Conservation (phyloP, 225 moss, liverwort and hornwort species). For the Marchantia polymorpha region DNA sequence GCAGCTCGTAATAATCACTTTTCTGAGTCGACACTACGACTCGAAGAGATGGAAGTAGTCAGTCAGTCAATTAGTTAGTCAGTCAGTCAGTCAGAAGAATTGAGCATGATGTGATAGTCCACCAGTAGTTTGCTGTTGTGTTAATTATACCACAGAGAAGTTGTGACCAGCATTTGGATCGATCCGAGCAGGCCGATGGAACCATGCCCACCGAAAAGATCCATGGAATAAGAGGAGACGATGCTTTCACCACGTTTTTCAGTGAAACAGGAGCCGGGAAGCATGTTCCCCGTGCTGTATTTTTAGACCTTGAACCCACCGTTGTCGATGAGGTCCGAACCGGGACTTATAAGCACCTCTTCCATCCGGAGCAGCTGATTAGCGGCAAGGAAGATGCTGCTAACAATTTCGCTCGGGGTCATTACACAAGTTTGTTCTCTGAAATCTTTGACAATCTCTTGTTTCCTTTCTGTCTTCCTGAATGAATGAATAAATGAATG, state of each 20-base stretch:
- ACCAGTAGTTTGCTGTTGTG: neutral
- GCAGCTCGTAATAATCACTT: no score
- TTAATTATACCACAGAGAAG: neutral
- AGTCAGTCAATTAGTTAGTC: neutral
- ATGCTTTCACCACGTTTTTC: conserved; percentile 42
- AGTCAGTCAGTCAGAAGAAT: neutral
- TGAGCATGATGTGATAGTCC: neutral
- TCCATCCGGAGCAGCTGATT: conserved; percentile 45
- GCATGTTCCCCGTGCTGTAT: conserved; percentile 43
- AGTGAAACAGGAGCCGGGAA: conserved; percentile 47
- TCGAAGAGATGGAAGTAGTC: neutral
- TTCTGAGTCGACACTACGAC: no score
- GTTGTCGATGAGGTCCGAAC: conserved; percentile 48
- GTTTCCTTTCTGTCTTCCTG: no score
- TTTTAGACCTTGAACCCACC: conserved; percentile 40
- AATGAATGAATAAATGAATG: no score
- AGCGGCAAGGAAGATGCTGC: conserved; percentile 46
- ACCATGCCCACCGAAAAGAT: conserved; percentile 31
- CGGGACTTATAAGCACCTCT: conserved; percentile 41
- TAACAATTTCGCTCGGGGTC: conserved; percentile 46
- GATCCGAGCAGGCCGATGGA: conserved; percentile 30
- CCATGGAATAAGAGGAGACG: conserved; percentile 25
- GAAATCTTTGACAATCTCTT: no score
- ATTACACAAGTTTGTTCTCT: conserved; percentile 38
- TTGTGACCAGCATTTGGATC: neutral